Percentiles rank a stretch among this genome's conserved stretches.
phyloP scores from a whole-genome alignment of 768 basidiomycete species.

The Naganishia vaughanmartiniae region DNA sequence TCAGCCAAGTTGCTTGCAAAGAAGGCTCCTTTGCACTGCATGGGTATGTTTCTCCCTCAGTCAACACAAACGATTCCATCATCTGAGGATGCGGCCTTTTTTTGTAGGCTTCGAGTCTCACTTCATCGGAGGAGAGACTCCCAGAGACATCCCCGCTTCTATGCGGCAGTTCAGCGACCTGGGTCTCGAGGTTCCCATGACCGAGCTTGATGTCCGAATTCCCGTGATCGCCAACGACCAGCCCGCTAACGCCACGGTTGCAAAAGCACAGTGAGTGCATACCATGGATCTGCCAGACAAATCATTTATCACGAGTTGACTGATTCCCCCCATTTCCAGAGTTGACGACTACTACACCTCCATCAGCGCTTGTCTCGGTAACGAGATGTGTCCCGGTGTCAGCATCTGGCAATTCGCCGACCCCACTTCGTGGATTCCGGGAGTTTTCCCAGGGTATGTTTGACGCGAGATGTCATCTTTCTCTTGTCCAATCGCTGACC shows the following conservation, averaged over 20 bases:
- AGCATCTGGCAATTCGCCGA: conserved; percentile 42
- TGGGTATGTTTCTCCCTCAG: conserved; percentile 39
- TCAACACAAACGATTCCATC: conserved; percentile 25
- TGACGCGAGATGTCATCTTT: background rate
- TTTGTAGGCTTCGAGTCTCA: conserved; percentile 30
- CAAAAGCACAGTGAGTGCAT: conserved; percentile 35
- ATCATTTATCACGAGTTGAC: background rate
- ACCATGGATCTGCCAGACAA: background rate
- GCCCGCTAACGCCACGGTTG: conserved; percentile 37
- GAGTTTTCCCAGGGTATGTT: conserved; percentile 37
- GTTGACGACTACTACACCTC: conserved; percentile 37
- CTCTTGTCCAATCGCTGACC: background rate
- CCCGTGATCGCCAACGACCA: conserved; percentile 37
- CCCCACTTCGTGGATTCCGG: conserved; percentile 39
- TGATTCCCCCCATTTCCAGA: conserved; percentile 23
- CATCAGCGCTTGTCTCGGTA: conserved; percentile 38
- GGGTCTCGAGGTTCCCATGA: conserved; percentile 45
- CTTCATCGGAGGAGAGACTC: conserved; percentile 25
- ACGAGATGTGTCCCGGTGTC: conserved; percentile 39
- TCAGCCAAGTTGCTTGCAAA: conserved; percentile 35
- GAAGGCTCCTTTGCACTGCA: conserved; percentile 40
- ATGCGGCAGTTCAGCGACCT: conserved; percentile 45
- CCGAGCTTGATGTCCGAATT: conserved; percentile 45
- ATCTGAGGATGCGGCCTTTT: conserved; percentile 29
- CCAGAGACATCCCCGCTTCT: conserved; percentile 34